phyloP scores from a whole-genome alignment of 306 rosid genomes.

The Gynostemma pentaphyllum region DNA sequence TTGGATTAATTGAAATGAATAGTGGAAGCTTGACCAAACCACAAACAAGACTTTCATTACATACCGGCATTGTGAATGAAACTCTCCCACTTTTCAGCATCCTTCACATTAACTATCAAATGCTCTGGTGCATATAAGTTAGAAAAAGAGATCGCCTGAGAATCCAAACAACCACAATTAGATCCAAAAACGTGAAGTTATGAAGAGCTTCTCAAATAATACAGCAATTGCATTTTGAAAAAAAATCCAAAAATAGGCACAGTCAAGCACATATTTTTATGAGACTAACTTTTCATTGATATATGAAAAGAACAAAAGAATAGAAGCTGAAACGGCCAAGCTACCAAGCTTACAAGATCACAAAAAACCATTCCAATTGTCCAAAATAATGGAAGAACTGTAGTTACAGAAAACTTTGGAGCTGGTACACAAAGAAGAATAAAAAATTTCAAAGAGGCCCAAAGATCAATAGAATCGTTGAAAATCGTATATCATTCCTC shows the following conservation, averaged over 20 bases:
- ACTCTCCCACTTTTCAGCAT: conserved; percentile 96
- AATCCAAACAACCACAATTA: conserved; percentile 13
- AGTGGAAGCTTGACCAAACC: neutral
- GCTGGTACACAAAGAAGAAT: too few species aligned
- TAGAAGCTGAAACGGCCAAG: too few species aligned
- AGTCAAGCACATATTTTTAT: neutral
- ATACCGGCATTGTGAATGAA: conserved; percentile 93
- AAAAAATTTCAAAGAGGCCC: too few species aligned
- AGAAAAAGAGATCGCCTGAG: conserved; percentile 86
- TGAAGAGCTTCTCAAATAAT: neutral
- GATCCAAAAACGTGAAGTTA: neutral
- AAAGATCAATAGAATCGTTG: too few species aligned
- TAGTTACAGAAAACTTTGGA: too few species aligned
- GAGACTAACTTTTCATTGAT: too few species aligned
- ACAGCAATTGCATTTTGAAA: neutral
- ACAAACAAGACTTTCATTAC: neutral
- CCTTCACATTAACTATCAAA: conserved; percentile 73
- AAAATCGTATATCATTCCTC: too few species aligned
- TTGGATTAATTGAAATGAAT: too few species aligned
- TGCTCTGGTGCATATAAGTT: conserved; percentile 96
- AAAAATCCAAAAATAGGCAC: neutral
- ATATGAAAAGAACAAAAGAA: too few species aligned
- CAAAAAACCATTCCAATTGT: too few species aligned
- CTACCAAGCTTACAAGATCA: too few species aligned
- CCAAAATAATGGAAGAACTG: too few species aligned